phyloP scores from a whole-genome alignment of 768 basidiomycete species.

The Russula lepida region DNA sequence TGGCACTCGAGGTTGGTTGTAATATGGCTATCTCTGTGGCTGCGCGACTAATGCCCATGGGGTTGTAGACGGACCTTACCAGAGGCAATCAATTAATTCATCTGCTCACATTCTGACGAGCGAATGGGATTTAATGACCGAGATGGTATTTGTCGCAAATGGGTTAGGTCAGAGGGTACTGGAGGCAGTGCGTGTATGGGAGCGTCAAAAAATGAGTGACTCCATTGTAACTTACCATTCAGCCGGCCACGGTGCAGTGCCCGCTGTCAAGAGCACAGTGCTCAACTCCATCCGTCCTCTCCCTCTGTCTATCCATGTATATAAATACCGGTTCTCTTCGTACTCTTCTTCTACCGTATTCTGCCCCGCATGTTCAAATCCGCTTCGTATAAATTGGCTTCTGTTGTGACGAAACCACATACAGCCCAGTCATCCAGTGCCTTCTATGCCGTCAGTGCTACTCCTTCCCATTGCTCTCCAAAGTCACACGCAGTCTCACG shows the following conservation, averaged over 20 bases:
- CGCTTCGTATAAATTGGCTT: conserved; percentile 28
- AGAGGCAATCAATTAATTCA: background rate
- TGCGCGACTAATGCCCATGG: conserved; percentile 5
- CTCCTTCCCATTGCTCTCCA: background rate
- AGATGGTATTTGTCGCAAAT: conserved; percentile 1
- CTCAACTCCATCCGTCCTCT: background rate
- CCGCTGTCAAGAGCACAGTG: background rate
- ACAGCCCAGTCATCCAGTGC: conserved; percentile 38
- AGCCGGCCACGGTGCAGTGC: background rate
- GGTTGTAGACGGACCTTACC: background rate
- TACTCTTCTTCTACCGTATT: background rate
- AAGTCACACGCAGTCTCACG: background rate
- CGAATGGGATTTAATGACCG: background rate
- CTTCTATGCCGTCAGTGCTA: conserved; percentile 45
- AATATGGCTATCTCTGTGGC: background rate
- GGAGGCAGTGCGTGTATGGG: background rate
- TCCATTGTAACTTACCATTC: background rate
- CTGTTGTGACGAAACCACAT: conserved; percentile 6
- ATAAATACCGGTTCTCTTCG: background rate
- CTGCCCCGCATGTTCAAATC: conserved; percentile 24
- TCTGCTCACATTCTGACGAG: conserved; percentile 14
- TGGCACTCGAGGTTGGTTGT: conserved; percentile 16
- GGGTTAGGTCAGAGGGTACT: background rate
- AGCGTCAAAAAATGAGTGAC: background rate
- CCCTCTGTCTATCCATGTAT: background rate